phyloP scores from a whole-genome alignment of 129 eudicot genomes.

The Ambrosia trifida region DNA sequence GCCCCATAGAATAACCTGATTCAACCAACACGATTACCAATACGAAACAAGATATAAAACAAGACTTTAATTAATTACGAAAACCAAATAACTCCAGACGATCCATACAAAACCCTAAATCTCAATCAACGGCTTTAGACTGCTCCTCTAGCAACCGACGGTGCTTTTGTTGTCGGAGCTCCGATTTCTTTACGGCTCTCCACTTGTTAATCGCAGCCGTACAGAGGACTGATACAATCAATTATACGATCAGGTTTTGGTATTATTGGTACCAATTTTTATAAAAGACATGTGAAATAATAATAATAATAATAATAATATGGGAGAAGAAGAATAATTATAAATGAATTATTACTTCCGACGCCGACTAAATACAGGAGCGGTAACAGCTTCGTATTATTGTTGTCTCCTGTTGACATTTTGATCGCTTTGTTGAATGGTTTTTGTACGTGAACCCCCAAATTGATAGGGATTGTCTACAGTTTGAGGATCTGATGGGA shows the following conservation, averaged over 20 bases:
- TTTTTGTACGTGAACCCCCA: background rate
- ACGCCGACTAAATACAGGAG: constrained; percentile 72
- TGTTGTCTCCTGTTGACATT: constrained; percentile 54
- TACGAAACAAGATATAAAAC: background rate
- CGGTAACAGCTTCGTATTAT: constrained; percentile 55
- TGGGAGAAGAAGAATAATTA: background rate
- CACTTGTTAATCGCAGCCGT: constrained; percentile 67
- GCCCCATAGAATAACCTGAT: background rate
- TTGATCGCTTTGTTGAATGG: constrained; percentile 23
- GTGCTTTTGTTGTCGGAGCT: constrained; percentile 41
- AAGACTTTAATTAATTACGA: background rate
- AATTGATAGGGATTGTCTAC: background rate
- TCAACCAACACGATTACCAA: constrained; percentile 1
- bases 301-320: too few species aligned
- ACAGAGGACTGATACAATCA: constrained; percentile 50
- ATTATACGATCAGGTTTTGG: background rate
- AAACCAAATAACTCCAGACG: background rate
- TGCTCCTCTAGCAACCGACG: constrained; percentile 40
- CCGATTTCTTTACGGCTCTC: constrained; percentile 51
- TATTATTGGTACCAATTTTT: too few species aligned
- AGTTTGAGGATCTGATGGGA: background rate
- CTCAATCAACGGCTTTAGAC: constrained; percentile 36
- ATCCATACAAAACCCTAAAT: constrained; percentile 22
- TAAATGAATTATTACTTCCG: constrained; percentile 51
- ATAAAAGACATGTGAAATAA: background rate